Percentiles rank a stretch among this genome's conserved stretches.
These are phyloP conservation scores for Drechslerella coelobrocha DNA, from an alignment of 2,329 filamentous ascomycete species.

Conservation along the genomic window DNA sequence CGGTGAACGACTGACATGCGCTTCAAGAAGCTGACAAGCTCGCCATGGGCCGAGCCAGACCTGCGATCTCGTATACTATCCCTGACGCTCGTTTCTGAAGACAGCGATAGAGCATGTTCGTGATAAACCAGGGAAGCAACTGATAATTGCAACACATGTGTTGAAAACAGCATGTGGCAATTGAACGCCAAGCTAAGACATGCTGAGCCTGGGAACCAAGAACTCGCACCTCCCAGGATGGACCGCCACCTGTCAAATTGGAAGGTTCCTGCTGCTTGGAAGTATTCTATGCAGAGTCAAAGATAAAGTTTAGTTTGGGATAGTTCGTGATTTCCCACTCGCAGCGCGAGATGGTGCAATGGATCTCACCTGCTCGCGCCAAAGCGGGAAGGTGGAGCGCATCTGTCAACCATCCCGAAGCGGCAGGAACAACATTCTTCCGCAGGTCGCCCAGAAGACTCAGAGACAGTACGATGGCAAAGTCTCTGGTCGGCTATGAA, in stretches of 20 bases:
- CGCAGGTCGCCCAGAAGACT: constrained; percentile 5
- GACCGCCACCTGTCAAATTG: constrained; percentile 26
- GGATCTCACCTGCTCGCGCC: constrained; percentile 24
- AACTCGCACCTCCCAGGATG: constrained; percentile 27
- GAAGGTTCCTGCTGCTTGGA: constrained; percentile 22
- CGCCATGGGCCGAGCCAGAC: constrained; percentile 15
- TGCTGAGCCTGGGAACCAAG: constrained; percentile 34
- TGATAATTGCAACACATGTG: constrained; percentile 40
- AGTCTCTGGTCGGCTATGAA: constrained; percentile 20
- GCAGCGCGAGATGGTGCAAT: constrained; percentile 17
- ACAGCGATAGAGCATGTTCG: constrained; percentile 41
- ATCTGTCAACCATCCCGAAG: constrained; percentile 49
- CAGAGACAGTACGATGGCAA: constrained; percentile 16
- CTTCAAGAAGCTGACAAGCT: constrained; percentile 43
- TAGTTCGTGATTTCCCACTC: constrained; percentile 15
- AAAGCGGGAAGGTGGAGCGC: constrained; percentile 42
- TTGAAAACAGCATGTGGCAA: constrained; percentile 49
- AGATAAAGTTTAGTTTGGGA: constrained; percentile 46
- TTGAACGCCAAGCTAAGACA: constrained; percentile 27
- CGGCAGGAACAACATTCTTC: constrained; percentile 38
- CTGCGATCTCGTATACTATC: constrained; percentile 9
- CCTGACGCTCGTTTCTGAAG: constrained; percentile 12
- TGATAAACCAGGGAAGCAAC: constrained; percentile 46
- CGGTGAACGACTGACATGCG: constrained; percentile 21
- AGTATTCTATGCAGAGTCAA: neutral